Evolutionary conservation across 208 protist species (phyloP), one percentile per base, ranked within the genome.

Genomic region (Phytomonas francai): DNA sequence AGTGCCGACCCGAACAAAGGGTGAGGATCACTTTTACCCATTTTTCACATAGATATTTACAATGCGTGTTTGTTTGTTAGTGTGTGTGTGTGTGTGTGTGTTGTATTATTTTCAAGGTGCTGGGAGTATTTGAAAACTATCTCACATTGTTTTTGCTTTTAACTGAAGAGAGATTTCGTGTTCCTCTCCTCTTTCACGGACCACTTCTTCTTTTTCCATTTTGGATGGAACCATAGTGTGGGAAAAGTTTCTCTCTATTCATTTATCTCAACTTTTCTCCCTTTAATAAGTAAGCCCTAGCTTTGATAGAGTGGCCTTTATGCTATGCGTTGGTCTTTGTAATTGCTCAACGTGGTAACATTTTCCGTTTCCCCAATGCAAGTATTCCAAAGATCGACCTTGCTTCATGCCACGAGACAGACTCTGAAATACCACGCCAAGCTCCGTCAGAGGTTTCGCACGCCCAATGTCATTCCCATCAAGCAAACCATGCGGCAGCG

Each of bases 361-460:
- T 57, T 27, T 57, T 57, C 22, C 22, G n/a, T 57, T 57, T 27
- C 22, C 25, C 49, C 22, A 57, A 60, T 3, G 57, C 57, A 9
- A 60, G 9, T 60, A 9, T 60, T 60, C 9, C 11, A 3, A 11
- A 31, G 56, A 30, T 59, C 56, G 28, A 59, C 25, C 16, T 19
- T 78, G 22, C 60, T 71, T 25, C 65, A 77, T 16, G 57, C 72
- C 30, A 90, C 73, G 34, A 84, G 84, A 69, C 72, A 76, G 16
- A 74, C 78, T 14, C 34, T 73, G 25, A 85, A 88, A 72, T 84
- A 93, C 65, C 57, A 67, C 34, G 85, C 87, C 1, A 92, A 92
- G 73, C 76, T 93, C 30, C 78, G 82, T 0, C 84, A 93, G 32
- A 80, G 86, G n/a, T 93, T 93, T 67, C 90, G 87, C 57, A 83